Base-by-base conservation (phyloP, 2,329 filamentous ascomycete genomes). In the Botrytis fabae region DNA sequence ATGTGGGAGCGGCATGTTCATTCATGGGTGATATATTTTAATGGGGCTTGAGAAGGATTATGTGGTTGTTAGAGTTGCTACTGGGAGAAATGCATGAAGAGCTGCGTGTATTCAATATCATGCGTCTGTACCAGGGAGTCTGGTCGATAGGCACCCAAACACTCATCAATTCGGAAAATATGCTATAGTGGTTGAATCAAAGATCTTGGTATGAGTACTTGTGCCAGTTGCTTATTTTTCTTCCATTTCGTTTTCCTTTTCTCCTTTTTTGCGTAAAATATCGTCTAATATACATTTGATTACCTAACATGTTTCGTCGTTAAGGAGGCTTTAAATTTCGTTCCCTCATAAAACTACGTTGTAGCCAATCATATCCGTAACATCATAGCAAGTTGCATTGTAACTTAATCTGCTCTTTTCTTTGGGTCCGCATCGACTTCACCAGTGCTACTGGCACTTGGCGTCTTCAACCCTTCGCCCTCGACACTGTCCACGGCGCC, bases 371-470 rank as follows among this genome's bases (percentile, higher is more conserved):
- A 68, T 72, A 69, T 46, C 25, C 32, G 42, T 72, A 68, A 68
- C 48, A 44, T 79, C 78, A 72, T 80, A 75, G 75, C 75, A 78
- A 66, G 74, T 77, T 68, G 16, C 38, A 68, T 46, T 28, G 25
- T 18, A 48, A 77, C 73, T 80, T 78, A 78, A 74, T 79, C 78
- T n/a, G 70, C 77, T 74, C 77, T 79, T 73, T 80, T 82, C 74
- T 80, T 80, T 18, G 64, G 65, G 62, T 81, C 80, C 14, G 62
- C 73, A 59, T 78, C 80, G 22, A 74, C 77, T 6, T 81, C 81
- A 9, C 79, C 80, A 61, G 77, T 76, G 75, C 78, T 80, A 68
- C 80, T 81, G 28, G 79, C 80, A 78, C 80, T 81, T 4, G 80
- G 80, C 35, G 80, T 82, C 65, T 80, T 79, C 59, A 76, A 72